Percentiles rank a stretch among this genome's conserved stretches.
phyloP scores from a whole-genome alignment of 2,329 filamentous ascomycete species.

The Rhexocercosporidium sp. region DNA sequence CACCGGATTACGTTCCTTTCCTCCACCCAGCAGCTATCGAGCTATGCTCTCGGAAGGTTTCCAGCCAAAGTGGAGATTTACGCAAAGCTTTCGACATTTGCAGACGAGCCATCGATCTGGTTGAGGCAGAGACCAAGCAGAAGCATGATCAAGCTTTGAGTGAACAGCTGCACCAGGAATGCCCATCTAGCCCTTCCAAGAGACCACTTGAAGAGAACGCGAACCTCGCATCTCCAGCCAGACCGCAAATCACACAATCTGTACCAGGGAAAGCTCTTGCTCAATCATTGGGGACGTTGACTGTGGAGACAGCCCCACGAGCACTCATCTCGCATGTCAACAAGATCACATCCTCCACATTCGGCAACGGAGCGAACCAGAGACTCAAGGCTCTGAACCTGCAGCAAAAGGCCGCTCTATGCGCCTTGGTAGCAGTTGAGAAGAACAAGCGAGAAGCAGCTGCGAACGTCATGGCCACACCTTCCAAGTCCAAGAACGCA shows the following conservation, averaged over 20 bases:
- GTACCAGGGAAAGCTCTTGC: conserved; percentile 48
- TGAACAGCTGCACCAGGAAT: conserved; percentile 61
- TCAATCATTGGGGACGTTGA: conserved; percentile 61
- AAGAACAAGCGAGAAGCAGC: conserved; percentile 66
- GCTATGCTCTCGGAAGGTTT: conserved; percentile 92
- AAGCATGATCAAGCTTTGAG: conserved; percentile 70
- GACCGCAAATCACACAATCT: conserved; percentile 44
- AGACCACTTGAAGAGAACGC: conserved; percentile 80
- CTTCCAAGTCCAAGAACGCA: conserved; percentile 62
- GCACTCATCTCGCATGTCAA: conserved; percentile 91
- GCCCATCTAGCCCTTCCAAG: conserved; percentile 76
- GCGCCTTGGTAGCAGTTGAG: conserved; percentile 86
- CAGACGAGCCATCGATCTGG: conserved; percentile 83
- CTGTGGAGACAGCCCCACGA: conserved; percentile 80
- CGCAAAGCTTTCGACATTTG: conserved; percentile 96
- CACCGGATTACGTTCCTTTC: conserved; percentile 74
- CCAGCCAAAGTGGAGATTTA: conserved; percentile 90
- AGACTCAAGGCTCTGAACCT: conserved; percentile 87
- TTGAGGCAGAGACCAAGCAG: conserved; percentile 81
- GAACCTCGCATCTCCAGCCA: conserved; percentile 67
- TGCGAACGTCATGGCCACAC: conserved; percentile 53
- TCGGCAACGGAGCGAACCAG: conserved; percentile 86
- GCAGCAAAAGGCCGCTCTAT: conserved; percentile 95
- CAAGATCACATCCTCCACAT: conserved; percentile 85
- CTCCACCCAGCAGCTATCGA: conserved; percentile 93